phyloP scores from a whole-genome alignment of 108 stramenopile genomes.

The Cyclotella kingstonii region DNA sequence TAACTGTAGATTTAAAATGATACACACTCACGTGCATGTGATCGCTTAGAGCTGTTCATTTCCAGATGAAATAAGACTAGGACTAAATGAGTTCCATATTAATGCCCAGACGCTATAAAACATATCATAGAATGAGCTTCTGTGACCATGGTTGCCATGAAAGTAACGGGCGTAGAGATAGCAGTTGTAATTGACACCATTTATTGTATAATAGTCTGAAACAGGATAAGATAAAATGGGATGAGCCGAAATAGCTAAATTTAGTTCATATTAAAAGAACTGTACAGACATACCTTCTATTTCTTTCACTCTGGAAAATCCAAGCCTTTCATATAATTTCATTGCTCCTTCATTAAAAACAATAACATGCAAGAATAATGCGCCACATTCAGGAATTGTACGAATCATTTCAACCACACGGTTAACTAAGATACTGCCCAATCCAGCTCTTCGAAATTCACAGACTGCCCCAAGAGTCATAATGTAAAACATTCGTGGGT shows the following conservation, averaged over 20 bases:
- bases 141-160: slow-evolving; percentile 50
- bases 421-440: slow-evolving; percentile 65
- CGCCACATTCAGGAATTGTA: slow-evolving; percentile 52
- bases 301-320: slow-evolving; percentile 67
- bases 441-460: slow-evolving; percentile 60
- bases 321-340: slow-evolving; percentile 77
- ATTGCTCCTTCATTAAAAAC: slow-evolving; percentile 70
- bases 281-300: slow-evolving; percentile 38
- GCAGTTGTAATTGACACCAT: slow-evolving; percentile 60
- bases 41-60: no score
- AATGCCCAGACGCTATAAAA: neutral
- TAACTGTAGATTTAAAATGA: no score
- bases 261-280: neutral
- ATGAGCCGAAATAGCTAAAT: neutral
- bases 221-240: neutral
- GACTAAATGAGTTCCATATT: neutral
- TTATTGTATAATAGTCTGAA: slow-evolving; percentile 75
- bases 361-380: slow-evolving; percentile 81
- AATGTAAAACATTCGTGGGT: slow-evolving; percentile 72
- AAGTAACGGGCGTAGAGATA: slow-evolving; percentile 81
- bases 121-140: slow-evolving; percentile 5
- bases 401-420: slow-evolving; percentile 53
- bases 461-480: slow-evolving; percentile 76
- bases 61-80: neutral
- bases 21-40: no score